These are phyloP conservation scores for Fusarium torreyae DNA, from an alignment of 2,329 filamentous ascomycete species.

Conservation along the genomic window DNA sequence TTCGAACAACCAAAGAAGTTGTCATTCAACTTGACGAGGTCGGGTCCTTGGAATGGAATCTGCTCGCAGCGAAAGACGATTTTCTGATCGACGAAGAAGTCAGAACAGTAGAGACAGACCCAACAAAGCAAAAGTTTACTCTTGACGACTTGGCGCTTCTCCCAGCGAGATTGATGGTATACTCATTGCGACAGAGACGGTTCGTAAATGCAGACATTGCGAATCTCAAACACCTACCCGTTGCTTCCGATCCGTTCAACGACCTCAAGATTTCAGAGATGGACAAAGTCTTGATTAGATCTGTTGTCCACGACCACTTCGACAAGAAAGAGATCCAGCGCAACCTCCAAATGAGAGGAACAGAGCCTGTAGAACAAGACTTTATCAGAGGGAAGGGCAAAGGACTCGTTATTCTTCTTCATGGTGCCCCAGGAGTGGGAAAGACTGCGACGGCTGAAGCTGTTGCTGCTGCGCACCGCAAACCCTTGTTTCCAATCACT, in stretches of 20 bases:
- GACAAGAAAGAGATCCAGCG: constrained; percentile 8
- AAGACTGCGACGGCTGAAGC: constrained; percentile 11
- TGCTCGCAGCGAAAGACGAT: background rate
- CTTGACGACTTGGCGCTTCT: background rate
- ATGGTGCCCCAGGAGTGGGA: constrained; percentile 3
- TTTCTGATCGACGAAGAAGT: background rate
- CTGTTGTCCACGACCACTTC: background rate
- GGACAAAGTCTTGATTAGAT: background rate
- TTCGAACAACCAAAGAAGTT: background rate
- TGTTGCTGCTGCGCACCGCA: background rate
- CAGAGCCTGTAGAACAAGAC: constrained; percentile 1
- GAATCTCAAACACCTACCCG: background rate
- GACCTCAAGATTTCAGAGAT: background rate
- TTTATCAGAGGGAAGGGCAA: constrained; percentile 2
- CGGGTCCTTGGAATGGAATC: background rate
- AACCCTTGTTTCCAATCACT: constrained; percentile 4
- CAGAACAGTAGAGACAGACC: background rate
- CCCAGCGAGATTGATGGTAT: background rate
- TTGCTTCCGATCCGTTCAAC: background rate
- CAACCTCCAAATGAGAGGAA: background rate
- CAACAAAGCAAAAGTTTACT: background rate
- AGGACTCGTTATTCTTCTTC: background rate
- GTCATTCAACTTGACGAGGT: background rate
- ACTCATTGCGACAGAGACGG: constrained; percentile 2
- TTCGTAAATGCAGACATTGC: constrained; percentile 1